These are phyloP conservation scores for Carpinus viminea DNA, from an alignment of 306 rosid genomes.

Conservation along the genomic window DNA sequence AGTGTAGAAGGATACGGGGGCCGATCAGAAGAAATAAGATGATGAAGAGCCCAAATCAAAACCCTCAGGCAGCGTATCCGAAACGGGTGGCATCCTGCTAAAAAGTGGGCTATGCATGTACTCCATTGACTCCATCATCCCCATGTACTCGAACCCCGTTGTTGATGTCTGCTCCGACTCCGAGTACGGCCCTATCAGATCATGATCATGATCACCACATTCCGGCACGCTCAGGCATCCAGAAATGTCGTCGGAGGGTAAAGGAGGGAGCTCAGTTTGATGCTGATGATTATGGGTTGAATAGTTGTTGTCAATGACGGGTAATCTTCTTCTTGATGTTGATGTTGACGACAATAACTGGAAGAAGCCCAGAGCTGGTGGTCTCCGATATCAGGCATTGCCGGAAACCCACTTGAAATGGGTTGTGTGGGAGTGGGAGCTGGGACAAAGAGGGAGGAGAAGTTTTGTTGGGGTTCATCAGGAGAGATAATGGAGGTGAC, in stretches of 20 bases:
- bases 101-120: constrained; percentile 30
- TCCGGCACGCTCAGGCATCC: neutral
- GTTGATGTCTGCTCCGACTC: constrained; percentile 32
- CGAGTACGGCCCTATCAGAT: constrained; percentile 7
- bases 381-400: constrained; percentile 1
- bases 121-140: constrained; percentile 15
- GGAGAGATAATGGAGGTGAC: constrained; percentile 53
- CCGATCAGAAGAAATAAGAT: constrained; percentile 27
- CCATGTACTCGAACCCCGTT: neutral
- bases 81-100: constrained; percentile 32
- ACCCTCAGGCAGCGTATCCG: constrained; percentile 32
- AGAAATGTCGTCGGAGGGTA: constrained; percentile 37
- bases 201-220: constrained; percentile 23
- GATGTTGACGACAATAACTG: neutral
- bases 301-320: neutral
- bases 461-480: constrained; percentile 27
- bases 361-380: constrained; percentile 17
- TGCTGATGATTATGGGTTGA: neutral
- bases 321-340: neutral
- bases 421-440: constrained; percentile 4
- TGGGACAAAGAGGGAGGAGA: constrained; percentile 16
- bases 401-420: neutral
- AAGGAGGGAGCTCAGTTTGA: constrained; percentile 48
- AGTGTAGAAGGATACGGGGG: too few relatives aligned
- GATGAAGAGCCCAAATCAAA: constrained; percentile 35